phyloP scores from a whole-genome alignment of 2,329 filamentous ascomycete genomes.

The Sporothrix phasma region DNA sequence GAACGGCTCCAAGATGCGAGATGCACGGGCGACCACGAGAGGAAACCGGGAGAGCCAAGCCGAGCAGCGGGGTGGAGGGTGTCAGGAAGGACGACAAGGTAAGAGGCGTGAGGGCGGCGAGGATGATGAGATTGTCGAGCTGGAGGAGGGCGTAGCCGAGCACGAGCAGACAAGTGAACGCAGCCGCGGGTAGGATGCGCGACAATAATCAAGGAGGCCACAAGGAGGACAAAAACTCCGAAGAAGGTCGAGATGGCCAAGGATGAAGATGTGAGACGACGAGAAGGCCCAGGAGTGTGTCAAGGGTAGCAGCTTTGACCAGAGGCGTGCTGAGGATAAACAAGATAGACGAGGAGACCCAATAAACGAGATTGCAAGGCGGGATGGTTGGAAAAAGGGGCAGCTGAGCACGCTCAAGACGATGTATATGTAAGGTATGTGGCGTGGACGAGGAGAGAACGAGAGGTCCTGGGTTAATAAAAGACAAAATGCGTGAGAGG shows the following conservation, averaged over 20 bases:
- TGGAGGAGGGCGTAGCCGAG: not conserved
- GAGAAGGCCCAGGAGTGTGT: not conserved
- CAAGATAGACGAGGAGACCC: constrained; percentile 3
- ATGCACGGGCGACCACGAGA: constrained; percentile 14
- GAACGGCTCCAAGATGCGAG: constrained; percentile 23
- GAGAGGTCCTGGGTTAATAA: constrained; percentile 16
- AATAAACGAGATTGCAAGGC: constrained; percentile 4
- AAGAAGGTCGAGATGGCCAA: not conserved
- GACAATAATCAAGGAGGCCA: not conserved
- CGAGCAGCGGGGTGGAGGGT: constrained; percentile 17
- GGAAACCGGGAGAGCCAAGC: constrained; percentile 22
- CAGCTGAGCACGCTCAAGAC: constrained; percentile 16
- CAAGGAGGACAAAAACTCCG: not conserved
- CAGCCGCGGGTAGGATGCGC: not conserved
- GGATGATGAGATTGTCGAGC: not conserved
- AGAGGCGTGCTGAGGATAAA: not conserved
- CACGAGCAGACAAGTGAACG: not conserved
- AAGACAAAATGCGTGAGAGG: constrained; percentile 7
- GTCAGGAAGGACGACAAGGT: not conserved
- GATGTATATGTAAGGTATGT: constrained; percentile 13
- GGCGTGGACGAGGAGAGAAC: constrained; percentile 14
- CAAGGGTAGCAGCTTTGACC: not conserved
- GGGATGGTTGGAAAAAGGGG: constrained; percentile 4
- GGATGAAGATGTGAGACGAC: not conserved
- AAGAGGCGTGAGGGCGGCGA: not conserved